Conservation (phyloP, 306 rosid species). For the Prosopis cineraria region DNA sequence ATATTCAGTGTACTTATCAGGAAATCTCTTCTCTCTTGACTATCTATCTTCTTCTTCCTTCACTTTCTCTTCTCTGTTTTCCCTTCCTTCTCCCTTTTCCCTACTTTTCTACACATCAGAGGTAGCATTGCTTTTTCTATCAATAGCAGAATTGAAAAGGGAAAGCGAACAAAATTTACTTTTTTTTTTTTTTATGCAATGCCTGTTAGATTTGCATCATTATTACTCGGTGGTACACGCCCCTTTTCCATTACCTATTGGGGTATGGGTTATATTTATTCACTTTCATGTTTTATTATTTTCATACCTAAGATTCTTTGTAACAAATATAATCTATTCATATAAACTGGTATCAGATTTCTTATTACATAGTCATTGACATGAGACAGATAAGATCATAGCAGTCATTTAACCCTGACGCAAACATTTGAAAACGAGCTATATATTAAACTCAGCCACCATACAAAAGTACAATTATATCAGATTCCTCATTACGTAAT, state of each 20-base stretch:
- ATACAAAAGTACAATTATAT: neutral
- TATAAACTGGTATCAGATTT: slow-evolving; percentile 9
- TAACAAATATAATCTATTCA: neutral
- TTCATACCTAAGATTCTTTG: neutral
- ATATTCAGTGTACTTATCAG: too few species aligned
- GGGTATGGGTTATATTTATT: neutral
- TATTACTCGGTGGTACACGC: neutral
- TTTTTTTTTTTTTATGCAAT: neutral
- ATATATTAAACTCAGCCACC: neutral
- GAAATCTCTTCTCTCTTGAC: too few species aligned
- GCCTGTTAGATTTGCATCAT: neutral
- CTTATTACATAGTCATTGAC: slow-evolving; percentile 15
- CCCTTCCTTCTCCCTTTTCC: too few species aligned
- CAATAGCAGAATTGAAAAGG: neutral
- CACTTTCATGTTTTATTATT: neutral
- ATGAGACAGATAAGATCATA: slow-evolving; percentile 11
- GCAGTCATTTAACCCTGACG: neutral
- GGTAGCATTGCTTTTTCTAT: slow-evolving; percentile 10
- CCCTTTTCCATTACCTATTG: neutral
- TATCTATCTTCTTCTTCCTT: too few species aligned
- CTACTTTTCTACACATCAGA: too few species aligned
- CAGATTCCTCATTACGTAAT: neutral
- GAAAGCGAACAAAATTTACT: neutral
- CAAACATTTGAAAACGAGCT: neutral
- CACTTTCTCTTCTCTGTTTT: too few species aligned